A percentile compares a stretch with the other conserved stretches of the same genome.
phyloP scores from a whole-genome alignment of 2,329 filamentous ascomycete genomes.

The Fusarium udum region DNA sequence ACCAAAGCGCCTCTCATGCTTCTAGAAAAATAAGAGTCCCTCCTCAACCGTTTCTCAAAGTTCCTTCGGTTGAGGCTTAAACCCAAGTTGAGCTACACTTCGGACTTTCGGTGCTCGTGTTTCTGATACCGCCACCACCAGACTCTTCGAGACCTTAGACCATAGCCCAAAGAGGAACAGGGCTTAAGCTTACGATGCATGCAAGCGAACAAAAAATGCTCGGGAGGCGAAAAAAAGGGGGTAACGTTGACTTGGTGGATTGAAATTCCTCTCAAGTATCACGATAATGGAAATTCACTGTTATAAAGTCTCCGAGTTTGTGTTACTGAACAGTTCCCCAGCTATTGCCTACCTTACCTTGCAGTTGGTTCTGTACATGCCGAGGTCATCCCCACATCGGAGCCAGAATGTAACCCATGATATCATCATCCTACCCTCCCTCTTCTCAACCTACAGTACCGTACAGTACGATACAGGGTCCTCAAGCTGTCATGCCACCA shows the following conservation, averaged over 20 bases:
- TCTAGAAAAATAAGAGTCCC: conserved; percentile 7
- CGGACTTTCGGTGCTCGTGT: neutral
- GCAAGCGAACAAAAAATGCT: neutral
- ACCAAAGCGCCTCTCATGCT: conserved; percentile 1
- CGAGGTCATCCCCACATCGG: conserved; percentile 23
- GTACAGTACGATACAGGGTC: neutral
- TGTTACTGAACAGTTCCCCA: neutral
- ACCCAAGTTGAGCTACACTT: conserved; percentile 2
- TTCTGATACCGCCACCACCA: conserved; percentile 22
- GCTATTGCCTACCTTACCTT: neutral
- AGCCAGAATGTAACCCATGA: conserved; percentile 36
- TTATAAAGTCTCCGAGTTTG: conserved; percentile 8
- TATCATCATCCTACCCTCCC: conserved; percentile 42
- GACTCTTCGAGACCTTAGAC: conserved; percentile 30
- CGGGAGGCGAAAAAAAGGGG: neutral
- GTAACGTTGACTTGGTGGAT: neutral
- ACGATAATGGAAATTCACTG: neutral
- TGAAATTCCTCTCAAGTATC: neutral
- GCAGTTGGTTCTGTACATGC: neutral
- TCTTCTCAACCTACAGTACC: neutral
- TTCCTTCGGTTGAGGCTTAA: neutral
- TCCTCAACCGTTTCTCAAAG: conserved; percentile 1
- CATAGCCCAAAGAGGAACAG: conserved; percentile 14
- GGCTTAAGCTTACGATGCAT: neutral
- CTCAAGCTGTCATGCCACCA: conserved; percentile 38